Conservation (phyloP, 805 yeast genomes). For the Ogataea nakhonphanomensis region DNA sequence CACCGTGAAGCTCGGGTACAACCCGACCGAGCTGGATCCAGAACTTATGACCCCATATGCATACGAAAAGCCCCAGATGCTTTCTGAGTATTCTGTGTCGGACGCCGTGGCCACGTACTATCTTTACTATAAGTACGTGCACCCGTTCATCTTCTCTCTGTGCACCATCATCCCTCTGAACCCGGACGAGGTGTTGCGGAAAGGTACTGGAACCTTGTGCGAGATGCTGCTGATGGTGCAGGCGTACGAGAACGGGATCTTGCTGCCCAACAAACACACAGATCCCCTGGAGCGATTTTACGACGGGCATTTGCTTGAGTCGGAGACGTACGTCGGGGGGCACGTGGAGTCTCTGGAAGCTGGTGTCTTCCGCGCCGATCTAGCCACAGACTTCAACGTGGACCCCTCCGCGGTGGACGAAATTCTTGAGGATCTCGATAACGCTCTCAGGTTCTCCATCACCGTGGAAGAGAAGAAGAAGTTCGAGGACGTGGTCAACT, state of each 20-base stretch:
- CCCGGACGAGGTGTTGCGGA: conserved; percentile 93
- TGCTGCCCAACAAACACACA: conserved; percentile 88
- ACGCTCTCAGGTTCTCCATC: conserved; percentile 77
- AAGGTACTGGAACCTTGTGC: conserved; percentile 98
- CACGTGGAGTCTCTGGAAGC: conserved; percentile 98
- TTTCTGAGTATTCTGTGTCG: conserved; percentile 96
- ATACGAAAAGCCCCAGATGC: conserved; percentile 81
- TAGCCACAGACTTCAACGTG: conserved; percentile 68
- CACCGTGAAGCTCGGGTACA: conserved; percentile 90
- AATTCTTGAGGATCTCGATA: conserved; percentile 64
- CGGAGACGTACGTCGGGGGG: conserved; percentile 98
- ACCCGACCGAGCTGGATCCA: conserved; percentile 95
- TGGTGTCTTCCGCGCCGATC: conserved; percentile 93
- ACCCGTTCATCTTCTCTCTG: conserved; percentile 92
- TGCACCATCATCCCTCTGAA: conserved; percentile 94
- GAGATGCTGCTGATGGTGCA: conserved; percentile 97
- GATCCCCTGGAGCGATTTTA: conserved; percentile 95
- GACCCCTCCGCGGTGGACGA: conserved; percentile 84
- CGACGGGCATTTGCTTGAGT: conserved; percentile 88
- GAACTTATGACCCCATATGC: conserved; percentile 99
- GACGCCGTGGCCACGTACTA: conserved; percentile 99
- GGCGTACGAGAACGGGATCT: conserved; percentile 73
- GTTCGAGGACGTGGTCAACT: conserved; percentile 75
- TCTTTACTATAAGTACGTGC: conserved; percentile 92
- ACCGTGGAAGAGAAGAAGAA: conserved; percentile 74